Percentiles rank a stretch among this genome's conserved stretches.
Evolutionary conservation across 768 basidiomycete species (phyloP).

Genomic region (Leccinum obscurum): DNA sequence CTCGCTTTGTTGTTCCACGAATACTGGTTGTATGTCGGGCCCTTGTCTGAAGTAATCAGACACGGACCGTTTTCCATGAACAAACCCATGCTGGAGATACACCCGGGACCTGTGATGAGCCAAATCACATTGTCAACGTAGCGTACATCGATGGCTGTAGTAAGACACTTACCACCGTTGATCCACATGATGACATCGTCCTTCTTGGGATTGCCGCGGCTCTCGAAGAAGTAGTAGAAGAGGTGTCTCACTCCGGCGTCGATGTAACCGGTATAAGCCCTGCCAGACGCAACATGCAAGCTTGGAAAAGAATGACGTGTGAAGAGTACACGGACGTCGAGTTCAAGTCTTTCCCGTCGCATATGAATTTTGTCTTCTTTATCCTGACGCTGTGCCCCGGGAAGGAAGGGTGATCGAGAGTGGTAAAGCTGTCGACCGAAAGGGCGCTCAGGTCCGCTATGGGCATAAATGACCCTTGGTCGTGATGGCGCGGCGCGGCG

Average conservation of each 20-base stretch:
- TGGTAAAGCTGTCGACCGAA: constrained; percentile 35
- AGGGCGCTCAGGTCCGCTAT: constrained; percentile 19
- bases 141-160: no score
- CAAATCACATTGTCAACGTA: no score
- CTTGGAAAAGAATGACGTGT: neutral
- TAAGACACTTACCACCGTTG: no score
- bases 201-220: constrained; percentile 51
- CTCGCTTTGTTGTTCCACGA: no score
- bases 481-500: neutral
- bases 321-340: constrained; percentile 26
- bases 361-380: constrained; percentile 35
- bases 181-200: constrained; percentile 59
- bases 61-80: no score
- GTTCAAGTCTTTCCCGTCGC: constrained; percentile 11
- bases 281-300: constrained; percentile 19
- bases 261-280: constrained; percentile 64
- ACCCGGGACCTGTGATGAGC: no score
- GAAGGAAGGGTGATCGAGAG: constrained; percentile 41
- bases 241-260: constrained; percentile 61
- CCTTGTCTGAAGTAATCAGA: no score
- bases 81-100: no score
- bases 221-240: constrained; percentile 70
- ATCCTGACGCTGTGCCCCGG: constrained; percentile 42
- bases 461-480: constrained; percentile 6
- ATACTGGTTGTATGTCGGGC: no score